Conservation (phyloP, 441 rosid species). For the Erodium moschatum region DNA sequence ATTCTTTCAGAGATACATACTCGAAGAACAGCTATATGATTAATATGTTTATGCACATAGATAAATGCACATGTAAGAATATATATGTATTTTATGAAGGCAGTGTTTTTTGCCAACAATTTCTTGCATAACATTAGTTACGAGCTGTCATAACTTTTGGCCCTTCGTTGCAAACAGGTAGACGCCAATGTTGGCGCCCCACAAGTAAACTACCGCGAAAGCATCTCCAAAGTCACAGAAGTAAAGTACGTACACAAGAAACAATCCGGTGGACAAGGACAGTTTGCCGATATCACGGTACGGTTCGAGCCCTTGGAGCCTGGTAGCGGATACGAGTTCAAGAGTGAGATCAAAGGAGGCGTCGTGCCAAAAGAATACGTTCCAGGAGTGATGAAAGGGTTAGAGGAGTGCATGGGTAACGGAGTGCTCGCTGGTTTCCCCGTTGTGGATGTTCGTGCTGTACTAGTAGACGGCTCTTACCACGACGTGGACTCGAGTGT, state of each 20-base stretch:
- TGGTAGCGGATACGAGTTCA: constrained; percentile 84
- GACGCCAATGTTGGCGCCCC: constrained; percentile 72
- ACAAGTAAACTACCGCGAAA: constrained; percentile 95
- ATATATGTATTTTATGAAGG: too few species aligned
- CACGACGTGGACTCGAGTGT: constrained; percentile 93
- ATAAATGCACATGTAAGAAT: too few species aligned
- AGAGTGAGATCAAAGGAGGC: constrained; percentile 96
- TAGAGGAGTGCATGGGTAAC: constrained; percentile 42
- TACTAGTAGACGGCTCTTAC: constrained; percentile 72
- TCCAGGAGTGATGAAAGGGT: constrained; percentile 91
- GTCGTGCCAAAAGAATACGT: constrained; percentile 75
- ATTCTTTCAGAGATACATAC: too few species aligned
- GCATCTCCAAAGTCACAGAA: constrained; percentile 72
- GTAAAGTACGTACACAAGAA: constrained; percentile 86
- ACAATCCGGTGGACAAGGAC: constrained; percentile 29
- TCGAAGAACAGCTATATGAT: too few species aligned
- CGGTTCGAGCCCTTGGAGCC: constrained; percentile 81
- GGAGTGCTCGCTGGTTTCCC: too few species aligned
- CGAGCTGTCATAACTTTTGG: too few species aligned
- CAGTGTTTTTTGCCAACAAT: too few species aligned
- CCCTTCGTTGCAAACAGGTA: too few species aligned
- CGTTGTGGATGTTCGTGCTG: constrained; percentile 80
- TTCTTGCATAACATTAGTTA: too few species aligned
- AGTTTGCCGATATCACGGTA: constrained; percentile 79
- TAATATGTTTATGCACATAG: too few species aligned